Evolutionary conservation across 768 basidiomycete genomes (phyloP).

Genomic region (Russula virescens): DNA sequence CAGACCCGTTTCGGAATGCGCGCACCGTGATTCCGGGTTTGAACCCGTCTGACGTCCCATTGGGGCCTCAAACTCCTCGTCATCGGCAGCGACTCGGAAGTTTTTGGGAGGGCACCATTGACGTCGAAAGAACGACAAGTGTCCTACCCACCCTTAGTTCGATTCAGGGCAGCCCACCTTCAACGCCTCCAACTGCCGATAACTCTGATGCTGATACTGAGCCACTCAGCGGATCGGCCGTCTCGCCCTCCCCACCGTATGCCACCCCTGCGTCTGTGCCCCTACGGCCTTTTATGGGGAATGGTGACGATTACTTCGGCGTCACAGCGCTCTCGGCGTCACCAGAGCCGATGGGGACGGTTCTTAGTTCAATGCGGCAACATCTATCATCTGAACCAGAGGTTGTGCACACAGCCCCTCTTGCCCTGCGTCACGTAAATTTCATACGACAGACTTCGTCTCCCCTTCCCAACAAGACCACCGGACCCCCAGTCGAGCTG

Average conservation of each 20-base stretch:
- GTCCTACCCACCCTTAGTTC: constrained; percentile 23
- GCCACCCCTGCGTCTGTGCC: constrained; percentile 30
- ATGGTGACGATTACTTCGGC: constrained; percentile 31
- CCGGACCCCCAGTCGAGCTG: constrained; percentile 2
- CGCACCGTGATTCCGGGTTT: constrained; percentile 61
- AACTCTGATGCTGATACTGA: background rate
- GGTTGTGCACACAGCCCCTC: constrained; percentile 38
- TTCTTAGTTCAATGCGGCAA: constrained; percentile 22
- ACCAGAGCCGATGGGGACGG: background rate
- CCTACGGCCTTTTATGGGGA: constrained; percentile 18
- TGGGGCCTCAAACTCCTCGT: constrained; percentile 41
- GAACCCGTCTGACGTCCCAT: constrained; percentile 38
- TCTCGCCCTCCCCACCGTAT: constrained; percentile 25
- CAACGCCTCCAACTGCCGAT: constrained; percentile 14
- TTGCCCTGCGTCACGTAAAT: constrained; percentile 45
- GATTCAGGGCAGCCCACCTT: constrained; percentile 30
- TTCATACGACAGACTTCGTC: constrained; percentile 61
- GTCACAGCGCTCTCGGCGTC: background rate
- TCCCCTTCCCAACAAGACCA: constrained; percentile 43
- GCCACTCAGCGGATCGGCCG: constrained; percentile 1
- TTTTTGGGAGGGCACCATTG: constrained; percentile 76
- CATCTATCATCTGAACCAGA: constrained; percentile 30
- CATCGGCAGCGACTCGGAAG: constrained; percentile 56
- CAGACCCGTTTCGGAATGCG: constrained; percentile 81
- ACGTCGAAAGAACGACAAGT: constrained; percentile 41